Conservation (phyloP, 345 rosid genomes). For the Ricinus communis region DNA sequence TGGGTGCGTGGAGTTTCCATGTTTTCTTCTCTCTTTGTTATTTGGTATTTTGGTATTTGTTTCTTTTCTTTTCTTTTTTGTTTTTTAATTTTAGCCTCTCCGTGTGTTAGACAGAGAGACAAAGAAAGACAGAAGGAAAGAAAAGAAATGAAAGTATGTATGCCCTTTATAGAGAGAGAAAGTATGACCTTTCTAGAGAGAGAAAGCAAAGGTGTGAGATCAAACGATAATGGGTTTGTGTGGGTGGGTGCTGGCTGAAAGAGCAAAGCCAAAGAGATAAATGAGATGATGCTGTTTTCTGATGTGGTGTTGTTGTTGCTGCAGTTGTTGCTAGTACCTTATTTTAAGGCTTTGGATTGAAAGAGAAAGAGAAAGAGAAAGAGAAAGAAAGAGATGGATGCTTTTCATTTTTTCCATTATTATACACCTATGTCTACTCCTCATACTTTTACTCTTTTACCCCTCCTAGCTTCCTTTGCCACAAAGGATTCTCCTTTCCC, state of each 20-base stretch:
- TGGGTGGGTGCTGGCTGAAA: slow-evolving; percentile 12
- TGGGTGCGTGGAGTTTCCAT: slow-evolving; percentile 29
- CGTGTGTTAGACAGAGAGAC: too few species aligned
- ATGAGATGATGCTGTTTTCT: slow-evolving; percentile 34
- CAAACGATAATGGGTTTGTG: slow-evolving; percentile 5
- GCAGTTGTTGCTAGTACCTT: slow-evolving; percentile 28
- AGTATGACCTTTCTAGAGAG: slow-evolving; percentile 23
- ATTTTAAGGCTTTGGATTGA: slow-evolving; percentile 29
- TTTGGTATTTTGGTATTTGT: not conserved
- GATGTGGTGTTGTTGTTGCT: slow-evolving; percentile 19
- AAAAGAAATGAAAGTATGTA: too few species aligned
- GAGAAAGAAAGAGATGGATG: not conserved
- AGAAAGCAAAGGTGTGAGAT: not conserved
- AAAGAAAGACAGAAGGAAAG: not conserved
- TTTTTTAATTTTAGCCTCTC: too few species aligned
- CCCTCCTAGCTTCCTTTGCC: slow-evolving; percentile 21
- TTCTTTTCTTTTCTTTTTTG: not conserved
- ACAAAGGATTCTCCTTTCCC: slow-evolving; percentile 1
- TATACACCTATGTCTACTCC: slow-evolving; percentile 5
- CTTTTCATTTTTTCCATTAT: slow-evolving; percentile 11
- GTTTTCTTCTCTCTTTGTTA: slow-evolving; percentile 25
- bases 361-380: too few species aligned
- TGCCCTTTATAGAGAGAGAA: slow-evolving; percentile 7
- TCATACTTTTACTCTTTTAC: slow-evolving; percentile 10
- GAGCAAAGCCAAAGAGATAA: slow-evolving; percentile 30